Conservation (phyloP, 1,139 yeast species). For the Yamadazyma songkhlaensis region DNA sequence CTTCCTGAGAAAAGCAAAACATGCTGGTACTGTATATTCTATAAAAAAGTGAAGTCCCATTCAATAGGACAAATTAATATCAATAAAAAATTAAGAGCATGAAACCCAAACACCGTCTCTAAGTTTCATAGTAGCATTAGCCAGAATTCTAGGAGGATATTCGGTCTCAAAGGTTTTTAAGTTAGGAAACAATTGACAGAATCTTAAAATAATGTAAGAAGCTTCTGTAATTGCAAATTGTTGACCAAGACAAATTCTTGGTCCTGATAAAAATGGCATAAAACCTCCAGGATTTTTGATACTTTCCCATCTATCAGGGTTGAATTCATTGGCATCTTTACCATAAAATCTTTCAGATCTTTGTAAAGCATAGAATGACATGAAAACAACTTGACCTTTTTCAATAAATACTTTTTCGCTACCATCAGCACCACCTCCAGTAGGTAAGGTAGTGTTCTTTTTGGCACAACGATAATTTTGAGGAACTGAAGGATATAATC, state of each 20-base stretch:
- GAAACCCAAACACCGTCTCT: conserved; percentile 15
- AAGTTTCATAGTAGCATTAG: conserved; percentile 17
- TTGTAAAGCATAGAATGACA: conserved; percentile 43
- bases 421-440: conserved; percentile 52
- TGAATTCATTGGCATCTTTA: conserved; percentile 41
- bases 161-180: conserved; percentile 10
- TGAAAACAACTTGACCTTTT: conserved; percentile 43
- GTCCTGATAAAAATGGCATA: conserved; percentile 46
- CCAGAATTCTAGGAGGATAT: conserved; percentile 16
- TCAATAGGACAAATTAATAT: neutral
- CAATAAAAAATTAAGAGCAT: neutral
- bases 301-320: conserved; percentile 50
- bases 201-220: conserved; percentile 25
- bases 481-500: conserved; percentile 57
- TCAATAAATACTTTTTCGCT: conserved; percentile 38
- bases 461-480: conserved; percentile 43
- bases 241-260: conserved; percentile 44
- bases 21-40: neutral
- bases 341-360: conserved; percentile 43
- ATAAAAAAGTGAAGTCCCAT: neutral
- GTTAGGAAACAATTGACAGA: conserved; percentile 18
- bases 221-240: conserved; percentile 48
- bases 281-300: conserved; percentile 32
- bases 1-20: too few species aligned
- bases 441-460: conserved; percentile 47